Base-by-base conservation (phyloP, 1,284 basidiomycete genomes). In the Puccinia novopanici region DNA sequence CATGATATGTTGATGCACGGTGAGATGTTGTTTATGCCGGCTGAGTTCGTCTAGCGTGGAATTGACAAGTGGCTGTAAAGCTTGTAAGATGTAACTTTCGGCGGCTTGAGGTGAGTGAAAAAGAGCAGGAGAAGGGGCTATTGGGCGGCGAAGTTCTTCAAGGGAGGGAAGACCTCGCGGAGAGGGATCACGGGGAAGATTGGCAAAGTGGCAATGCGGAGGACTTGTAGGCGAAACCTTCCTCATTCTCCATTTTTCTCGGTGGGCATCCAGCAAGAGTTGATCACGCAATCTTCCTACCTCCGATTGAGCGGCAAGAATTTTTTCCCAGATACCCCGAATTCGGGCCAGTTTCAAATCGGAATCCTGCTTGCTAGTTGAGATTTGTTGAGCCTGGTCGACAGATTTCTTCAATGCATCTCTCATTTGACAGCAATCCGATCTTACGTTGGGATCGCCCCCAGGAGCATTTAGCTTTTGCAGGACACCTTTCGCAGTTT, bases 191-290 rank as follows among this genome's bases (percentile, higher is more conserved):
- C 27, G 50, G 52, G 27, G 24, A n/a, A 37, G 52, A 48, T 13
- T 8, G 50, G 9, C 45, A 52, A 70, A 70, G 24, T 34, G n/a
- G n/a, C 15, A 52, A 52, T 70, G 9, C 50, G 45, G 24, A 50
- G 55, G 55, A 37, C 55, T 73, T 2, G 50, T 42, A 45, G 71
- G 22, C 15, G 71, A 55, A 42, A 57, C 37, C 71, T 73, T 73
- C 37, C 71, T 50, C 71, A 73, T 73, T 73, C 37, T 73, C 55
- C 71, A 59, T 42, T 73, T 73, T n/a, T 73, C 71, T 59, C 50
- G 71, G 55, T 73, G 19, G 30, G 55, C 55, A 73, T 54, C 50
- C 27, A 73, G 24, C 37, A 73, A 37, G 30, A 73, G 27, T 54
- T 73, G 71, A 15, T 73, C 71, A 13, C 71, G 71, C 30, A 73